Base-by-base conservation (phyloP, 2,329 filamentous ascomycete species). In the Podosphaera xanthii region DNA sequence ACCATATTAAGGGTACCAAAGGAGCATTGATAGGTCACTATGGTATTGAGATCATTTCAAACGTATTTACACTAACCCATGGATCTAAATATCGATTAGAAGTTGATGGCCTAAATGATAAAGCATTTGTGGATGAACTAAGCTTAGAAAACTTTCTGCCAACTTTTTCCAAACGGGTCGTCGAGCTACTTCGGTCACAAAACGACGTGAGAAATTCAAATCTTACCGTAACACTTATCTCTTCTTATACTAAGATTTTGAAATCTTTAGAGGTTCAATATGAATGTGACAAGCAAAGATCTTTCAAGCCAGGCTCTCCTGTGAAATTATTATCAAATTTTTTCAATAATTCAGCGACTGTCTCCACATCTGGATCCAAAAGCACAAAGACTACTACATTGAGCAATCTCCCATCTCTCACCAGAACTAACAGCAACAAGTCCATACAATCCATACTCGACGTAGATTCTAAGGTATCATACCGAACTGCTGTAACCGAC, bases 311-410 rank as follows among this genome's bases (percentile, higher is more conserved):
- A 3, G 80, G 84, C n/a, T 96, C 90, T 0, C 90, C 91, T 0
- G 87, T 94, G 55, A 97, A 96, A 69, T 77, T 95, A 67, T 75
- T 97, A 14, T 94, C 90, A 0, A 94, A 79, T 67, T 80, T 96
- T 59, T 70, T 75, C 40, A 76, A 74, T 62, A 72, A 70, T 42
- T 70, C 72, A 10, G 71, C 56, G 65, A 64, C 63, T 60, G 63
- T 38, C 36, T 54, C 64, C 38, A 60, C 69, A 69, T 60, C 72
- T 46, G 62, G 70, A 5, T 65, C 65, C 1, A 69, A 65, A 59
- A 58, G 63, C 30, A 69, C 58, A 64, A 69, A 59, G 57, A 65
- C 66, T 36, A 70, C 72, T 9, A 60, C 71, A 8, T 62, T 75
- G 12, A 70, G 71, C 10, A 72, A 72, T 60, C 71, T 75, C 56